Evolutionary conservation across 768 basidiomycete species (phyloP).

Genomic region (Tubosaeta brunneosetosa): DNA sequence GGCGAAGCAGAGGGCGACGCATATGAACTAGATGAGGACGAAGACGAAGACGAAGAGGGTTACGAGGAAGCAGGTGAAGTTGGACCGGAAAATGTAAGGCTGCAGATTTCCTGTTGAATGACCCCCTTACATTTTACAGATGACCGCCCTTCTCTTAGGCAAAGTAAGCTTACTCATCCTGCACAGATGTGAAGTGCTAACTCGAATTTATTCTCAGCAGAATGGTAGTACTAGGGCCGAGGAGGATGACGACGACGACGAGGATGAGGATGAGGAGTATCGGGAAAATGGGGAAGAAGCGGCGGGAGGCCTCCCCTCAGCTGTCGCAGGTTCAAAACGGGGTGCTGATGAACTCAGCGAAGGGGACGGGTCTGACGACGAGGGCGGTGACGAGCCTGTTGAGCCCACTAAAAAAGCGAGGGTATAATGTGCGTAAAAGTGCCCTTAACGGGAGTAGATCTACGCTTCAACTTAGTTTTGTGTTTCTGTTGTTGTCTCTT

Average conservation of each 20-base stretch:
- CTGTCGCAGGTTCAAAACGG: constrained; percentile 23
- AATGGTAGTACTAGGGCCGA: constrained; percentile 10
- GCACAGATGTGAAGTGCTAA: background rate
- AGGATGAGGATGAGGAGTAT: constrained; percentile 24
- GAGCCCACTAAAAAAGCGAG: constrained; percentile 23
- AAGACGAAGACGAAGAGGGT: constrained; percentile 14
- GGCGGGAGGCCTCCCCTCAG: constrained; percentile 4
- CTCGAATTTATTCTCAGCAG: background rate
- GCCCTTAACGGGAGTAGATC: background rate
- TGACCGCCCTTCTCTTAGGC: constrained; percentile 23
- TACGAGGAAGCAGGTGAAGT: background rate
- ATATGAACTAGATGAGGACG: constrained; percentile 13
- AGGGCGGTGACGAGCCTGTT: background rate
- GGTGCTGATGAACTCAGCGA: constrained; percentile 20
- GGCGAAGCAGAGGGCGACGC: constrained; percentile 14
- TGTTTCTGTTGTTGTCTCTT: background rate
- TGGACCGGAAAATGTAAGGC: constrained; percentile 11
- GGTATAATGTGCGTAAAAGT: constrained; percentile 12
- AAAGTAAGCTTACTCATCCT: constrained; percentile 8
- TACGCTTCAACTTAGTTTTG: background rate
- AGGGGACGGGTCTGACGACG: constrained; percentile 8
- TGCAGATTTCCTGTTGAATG: background rate
- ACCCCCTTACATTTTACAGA: constrained; percentile 11
- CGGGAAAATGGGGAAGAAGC: constrained; percentile 5
- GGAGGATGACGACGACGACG: constrained; percentile 13